Evolutionary conservation across 2,329 filamentous ascomycete genomes (phyloP).

Genomic region (Fusarium sp.): DNA sequence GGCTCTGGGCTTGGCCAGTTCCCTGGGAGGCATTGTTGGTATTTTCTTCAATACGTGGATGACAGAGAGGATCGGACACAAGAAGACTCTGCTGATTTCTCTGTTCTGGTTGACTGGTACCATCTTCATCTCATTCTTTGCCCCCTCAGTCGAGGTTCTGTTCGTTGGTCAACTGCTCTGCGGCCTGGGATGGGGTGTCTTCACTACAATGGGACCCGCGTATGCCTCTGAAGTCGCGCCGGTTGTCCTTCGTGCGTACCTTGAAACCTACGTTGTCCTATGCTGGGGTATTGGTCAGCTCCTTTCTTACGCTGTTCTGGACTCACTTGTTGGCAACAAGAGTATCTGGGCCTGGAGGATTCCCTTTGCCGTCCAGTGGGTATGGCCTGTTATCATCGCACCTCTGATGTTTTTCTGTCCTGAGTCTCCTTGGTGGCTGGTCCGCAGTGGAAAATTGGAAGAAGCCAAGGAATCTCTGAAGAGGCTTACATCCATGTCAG

Average conservation of each 20-base stretch:
- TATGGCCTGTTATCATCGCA: slow-evolving; percentile 44
- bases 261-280: slow-evolving; percentile 53
- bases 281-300: slow-evolving; percentile 54
- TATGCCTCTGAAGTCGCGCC: slow-evolving; percentile 56
- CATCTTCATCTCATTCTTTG: slow-evolving; percentile 45
- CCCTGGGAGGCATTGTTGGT: slow-evolving; percentile 27
- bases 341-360: slow-evolving; percentile 48
- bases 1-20: background rate
- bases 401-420: slow-evolving; percentile 42
- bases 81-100: slow-evolving; percentile 59
- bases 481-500: background rate
- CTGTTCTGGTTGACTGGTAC: slow-evolving; percentile 47
- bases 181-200: slow-evolving; percentile 53
- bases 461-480: background rate
- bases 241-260: slow-evolving; percentile 49
- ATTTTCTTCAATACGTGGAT: slow-evolving; percentile 30
- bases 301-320: slow-evolving; percentile 44
- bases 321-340: background rate
- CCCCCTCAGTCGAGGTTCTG: slow-evolving; percentile 48
- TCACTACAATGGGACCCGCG: slow-evolving; percentile 51
- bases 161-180: slow-evolving; percentile 57
- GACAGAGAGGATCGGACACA: slow-evolving; percentile 23
- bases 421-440: slow-evolving; percentile 48
- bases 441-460: slow-evolving; percentile 22
- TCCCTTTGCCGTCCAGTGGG: slow-evolving; percentile 50